Percentiles rank a stretch among this genome's conserved stretches.
Conservation (phyloP, 1,284 basidiomycete species). For the Malassezia cuniculi region DNA sequence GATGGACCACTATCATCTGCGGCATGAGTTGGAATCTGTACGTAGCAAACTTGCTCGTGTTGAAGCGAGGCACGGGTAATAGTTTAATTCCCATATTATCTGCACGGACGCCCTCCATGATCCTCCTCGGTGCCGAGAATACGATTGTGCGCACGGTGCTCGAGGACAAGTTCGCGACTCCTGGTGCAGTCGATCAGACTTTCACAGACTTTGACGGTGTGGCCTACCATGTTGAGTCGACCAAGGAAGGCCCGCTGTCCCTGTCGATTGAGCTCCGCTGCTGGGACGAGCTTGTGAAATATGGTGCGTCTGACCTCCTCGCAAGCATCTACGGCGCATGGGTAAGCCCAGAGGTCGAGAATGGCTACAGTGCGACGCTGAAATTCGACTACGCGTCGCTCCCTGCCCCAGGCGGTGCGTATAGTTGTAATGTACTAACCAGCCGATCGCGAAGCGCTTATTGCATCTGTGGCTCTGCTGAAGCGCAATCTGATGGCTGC, state of each 20-base stretch:
- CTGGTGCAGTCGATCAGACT: slow-evolving; percentile 76
- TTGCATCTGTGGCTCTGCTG: slow-evolving; percentile 69
- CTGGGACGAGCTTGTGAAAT: slow-evolving; percentile 81
- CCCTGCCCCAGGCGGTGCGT: slow-evolving; percentile 65
- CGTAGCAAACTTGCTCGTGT: neutral
- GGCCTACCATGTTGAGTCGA: slow-evolving; percentile 76
- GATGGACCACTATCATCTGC: slow-evolving; percentile 16
- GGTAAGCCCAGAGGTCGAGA: slow-evolving; percentile 54
- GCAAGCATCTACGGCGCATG: slow-evolving; percentile 70
- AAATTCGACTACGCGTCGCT: slow-evolving; percentile 73
- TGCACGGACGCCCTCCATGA: slow-evolving; percentile 23
- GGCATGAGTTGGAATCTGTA: slow-evolving; percentile 20
- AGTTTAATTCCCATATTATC: neutral
- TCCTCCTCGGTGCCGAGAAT: slow-evolving; percentile 44
- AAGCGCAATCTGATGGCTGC: slow-evolving; percentile 91
- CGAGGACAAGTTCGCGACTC: slow-evolving; percentile 73
- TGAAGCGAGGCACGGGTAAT: neutral
- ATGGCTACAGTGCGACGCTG: slow-evolving; percentile 79
- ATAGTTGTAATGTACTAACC: neutral
- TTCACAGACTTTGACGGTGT: slow-evolving; percentile 98
- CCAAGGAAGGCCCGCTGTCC: slow-evolving; percentile 57
- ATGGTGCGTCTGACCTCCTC: slow-evolving; percentile 71
- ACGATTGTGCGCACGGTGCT: slow-evolving; percentile 84
- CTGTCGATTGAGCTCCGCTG: slow-evolving; percentile 90
- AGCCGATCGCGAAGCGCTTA: slow-evolving; percentile 50